Conservation (phyloP, 768 basidiomycete species). For the Boletus reticulatus region DNA sequence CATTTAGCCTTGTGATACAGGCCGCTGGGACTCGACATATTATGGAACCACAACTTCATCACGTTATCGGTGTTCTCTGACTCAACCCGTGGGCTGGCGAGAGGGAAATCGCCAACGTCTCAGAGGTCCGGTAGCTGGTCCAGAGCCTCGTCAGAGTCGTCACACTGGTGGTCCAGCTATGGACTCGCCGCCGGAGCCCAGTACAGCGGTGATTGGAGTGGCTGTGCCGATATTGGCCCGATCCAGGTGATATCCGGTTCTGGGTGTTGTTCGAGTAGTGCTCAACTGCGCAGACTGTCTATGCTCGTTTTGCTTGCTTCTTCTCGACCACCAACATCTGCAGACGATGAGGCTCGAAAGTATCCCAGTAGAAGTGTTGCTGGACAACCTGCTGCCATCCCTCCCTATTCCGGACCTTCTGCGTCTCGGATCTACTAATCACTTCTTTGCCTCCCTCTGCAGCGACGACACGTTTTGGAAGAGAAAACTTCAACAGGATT, state of each 20-base stretch:
- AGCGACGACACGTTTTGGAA: constrained; percentile 82
- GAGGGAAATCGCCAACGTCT: too few relatives aligned
- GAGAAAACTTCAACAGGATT: constrained; percentile 63
- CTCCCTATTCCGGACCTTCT: constrained; percentile 56
- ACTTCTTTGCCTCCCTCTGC: constrained; percentile 57
- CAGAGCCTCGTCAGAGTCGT: too few relatives aligned
- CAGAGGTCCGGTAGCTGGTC: too few relatives aligned
- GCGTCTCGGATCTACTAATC: constrained; percentile 58
- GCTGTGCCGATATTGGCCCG: constrained; percentile 22
- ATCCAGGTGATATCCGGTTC: constrained; percentile 14
- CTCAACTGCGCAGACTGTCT: constrained; percentile 4
- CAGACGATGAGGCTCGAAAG: constrained; percentile 41
- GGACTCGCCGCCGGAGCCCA: too few relatives aligned
- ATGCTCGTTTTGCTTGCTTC: neutral
- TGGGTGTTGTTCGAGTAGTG: neutral
- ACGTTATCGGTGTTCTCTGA: neutral
- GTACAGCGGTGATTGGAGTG: neutral
- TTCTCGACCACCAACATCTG: neutral
- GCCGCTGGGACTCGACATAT: too few relatives aligned
- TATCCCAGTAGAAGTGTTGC: constrained; percentile 73
- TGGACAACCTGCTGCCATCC: constrained; percentile 67
- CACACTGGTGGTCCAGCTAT: too few relatives aligned
- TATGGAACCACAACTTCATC: neutral
- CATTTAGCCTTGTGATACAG: too few relatives aligned
- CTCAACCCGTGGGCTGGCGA: neutral